A percentile compares a stretch with the other conserved stretches of the same genome.
These are phyloP conservation scores for Pestalotiopsis sp. DNA, from an alignment of 2,329 filamentous ascomycete species.

Conservation along the genomic window DNA sequence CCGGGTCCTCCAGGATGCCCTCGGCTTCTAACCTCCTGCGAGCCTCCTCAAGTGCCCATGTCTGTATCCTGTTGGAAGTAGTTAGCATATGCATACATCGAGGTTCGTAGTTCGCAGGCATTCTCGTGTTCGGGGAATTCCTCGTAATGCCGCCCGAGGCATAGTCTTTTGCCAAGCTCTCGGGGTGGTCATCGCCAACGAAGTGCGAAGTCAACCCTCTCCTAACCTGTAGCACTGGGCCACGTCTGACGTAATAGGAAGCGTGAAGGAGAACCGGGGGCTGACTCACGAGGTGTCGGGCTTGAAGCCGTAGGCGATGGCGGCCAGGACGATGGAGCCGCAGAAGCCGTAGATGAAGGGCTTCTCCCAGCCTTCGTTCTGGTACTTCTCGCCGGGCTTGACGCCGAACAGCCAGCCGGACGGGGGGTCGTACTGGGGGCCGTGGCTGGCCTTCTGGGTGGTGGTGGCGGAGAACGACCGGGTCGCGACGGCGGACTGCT, in stretches of 20 bases:
- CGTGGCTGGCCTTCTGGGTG: constrained; percentile 56
- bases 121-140: no score
- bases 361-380: constrained; percentile 96
- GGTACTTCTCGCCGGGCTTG: constrained; percentile 91
- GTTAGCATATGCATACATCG: constrained; percentile 26
- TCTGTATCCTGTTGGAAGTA: constrained; percentile 77
- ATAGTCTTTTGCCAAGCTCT: no score
- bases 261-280: background rate
- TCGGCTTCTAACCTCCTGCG: constrained; percentile 93
- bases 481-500: constrained; percentile 18
- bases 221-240: background rate
- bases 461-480: constrained; percentile 47
- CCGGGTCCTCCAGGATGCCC: constrained; percentile 84
- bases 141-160: no score
- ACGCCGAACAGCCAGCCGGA: constrained; percentile 91
- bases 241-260: background rate
- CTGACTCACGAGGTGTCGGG: constrained; percentile 93
- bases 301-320: constrained; percentile 90
- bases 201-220: no score
- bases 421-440: constrained; percentile 84
- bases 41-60: constrained; percentile 97
- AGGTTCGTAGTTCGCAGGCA: no score
- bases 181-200: no score
- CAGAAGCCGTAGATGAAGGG: constrained; percentile 84
- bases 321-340: constrained; percentile 72